Conservation (phyloP, 2,329 filamentous ascomycete genomes). For the Aspergillus neotritici region DNA sequence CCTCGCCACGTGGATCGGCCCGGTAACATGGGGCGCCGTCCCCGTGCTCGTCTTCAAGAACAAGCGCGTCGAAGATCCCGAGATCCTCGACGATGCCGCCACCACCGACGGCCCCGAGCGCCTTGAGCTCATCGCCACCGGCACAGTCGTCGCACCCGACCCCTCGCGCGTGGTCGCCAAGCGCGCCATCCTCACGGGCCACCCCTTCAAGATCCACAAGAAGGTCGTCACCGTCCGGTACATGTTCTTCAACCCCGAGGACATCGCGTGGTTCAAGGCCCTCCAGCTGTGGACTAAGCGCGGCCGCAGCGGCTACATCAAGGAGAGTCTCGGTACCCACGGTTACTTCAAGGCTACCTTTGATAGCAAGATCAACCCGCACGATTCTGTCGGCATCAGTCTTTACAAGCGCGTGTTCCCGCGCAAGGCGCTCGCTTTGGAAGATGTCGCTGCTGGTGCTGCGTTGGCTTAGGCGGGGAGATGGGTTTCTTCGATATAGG, state of each 20-base stretch:
- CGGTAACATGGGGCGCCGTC: slow-evolving; percentile 87
- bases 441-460: slow-evolving; percentile 22
- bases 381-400: slow-evolving; percentile 88
- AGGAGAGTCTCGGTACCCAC: slow-evolving; percentile 90
- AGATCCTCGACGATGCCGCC: slow-evolving; percentile 42
- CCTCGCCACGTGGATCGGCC: slow-evolving; percentile 83
- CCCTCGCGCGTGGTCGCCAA: slow-evolving; percentile 78
- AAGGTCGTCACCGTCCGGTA: slow-evolving; percentile 93
- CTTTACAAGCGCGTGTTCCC: slow-evolving; percentile 84
- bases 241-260: slow-evolving; percentile 98
- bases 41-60: slow-evolving; percentile 82
- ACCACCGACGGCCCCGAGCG: slow-evolving; percentile 39
- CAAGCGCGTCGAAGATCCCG: slow-evolving; percentile 29
- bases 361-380: slow-evolving; percentile 90
- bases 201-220: slow-evolving; percentile 99
- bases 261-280: slow-evolving; percentile 97
- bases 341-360: slow-evolving; percentile 99
- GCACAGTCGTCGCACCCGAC: slow-evolving; percentile 76
- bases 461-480: slow-evolving; percentile 1
- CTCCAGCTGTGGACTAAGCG: slow-evolving; percentile 89
- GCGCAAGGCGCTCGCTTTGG: slow-evolving; percentile 54
- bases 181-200: slow-evolving; percentile 85
- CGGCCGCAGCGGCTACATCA: slow-evolving; percentile 83
- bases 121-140: slow-evolving; percentile 74
- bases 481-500: slow-evolving; percentile 7